Evolutionary conservation across 495 filamentous ascomycete genomes (phyloP).

Genomic region (Parmelia sp.): DNA sequence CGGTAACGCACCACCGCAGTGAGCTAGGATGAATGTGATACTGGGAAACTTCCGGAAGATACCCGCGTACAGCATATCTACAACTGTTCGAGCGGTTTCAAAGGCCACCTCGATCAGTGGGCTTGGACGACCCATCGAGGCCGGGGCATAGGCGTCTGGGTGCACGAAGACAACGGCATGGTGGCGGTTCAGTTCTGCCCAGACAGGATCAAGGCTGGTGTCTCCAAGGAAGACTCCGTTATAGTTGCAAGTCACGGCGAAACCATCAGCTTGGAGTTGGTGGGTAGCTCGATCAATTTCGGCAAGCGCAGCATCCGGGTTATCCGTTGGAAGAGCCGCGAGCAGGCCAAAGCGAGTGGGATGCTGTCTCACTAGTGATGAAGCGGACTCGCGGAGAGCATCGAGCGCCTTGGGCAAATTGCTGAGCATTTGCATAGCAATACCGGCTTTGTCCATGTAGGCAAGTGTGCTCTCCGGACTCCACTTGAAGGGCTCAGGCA

Average conservation of each 20-base stretch:
- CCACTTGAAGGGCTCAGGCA: conserved; percentile 7
- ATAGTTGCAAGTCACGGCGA: conserved; percentile 49
- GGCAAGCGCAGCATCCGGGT: conserved; percentile 33
- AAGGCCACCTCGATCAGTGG: conserved; percentile 9
- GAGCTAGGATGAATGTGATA: conserved; percentile 5
- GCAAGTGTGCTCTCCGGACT: conserved; percentile 9
- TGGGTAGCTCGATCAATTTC: conserved; percentile 44
- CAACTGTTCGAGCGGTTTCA: conserved; percentile 9
- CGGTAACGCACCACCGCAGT: conserved; percentile 11
- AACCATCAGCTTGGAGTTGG: conserved; percentile 42
- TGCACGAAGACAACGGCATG: conserved; percentile 46
- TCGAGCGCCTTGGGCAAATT: conserved; percentile 7
- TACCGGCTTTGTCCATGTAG: conserved; percentile 7
- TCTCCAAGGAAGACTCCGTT: conserved; percentile 44
- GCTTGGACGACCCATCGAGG: conserved; percentile 10
- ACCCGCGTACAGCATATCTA: conserved; percentile 11
- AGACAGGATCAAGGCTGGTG: conserved; percentile 36
- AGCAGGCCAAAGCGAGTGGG: conserved; percentile 41
- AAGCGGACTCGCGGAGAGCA: conserved; percentile 7
- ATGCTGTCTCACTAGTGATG: neutral
- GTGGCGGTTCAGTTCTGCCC: conserved; percentile 40
- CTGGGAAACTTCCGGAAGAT: neutral
- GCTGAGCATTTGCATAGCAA: conserved; percentile 16
- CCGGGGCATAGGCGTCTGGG: conserved; percentile 28
- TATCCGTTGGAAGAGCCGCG: conserved; percentile 39